Conservation (phyloP, 441 rosid species). For the Theobroma grandiflorum region DNA sequence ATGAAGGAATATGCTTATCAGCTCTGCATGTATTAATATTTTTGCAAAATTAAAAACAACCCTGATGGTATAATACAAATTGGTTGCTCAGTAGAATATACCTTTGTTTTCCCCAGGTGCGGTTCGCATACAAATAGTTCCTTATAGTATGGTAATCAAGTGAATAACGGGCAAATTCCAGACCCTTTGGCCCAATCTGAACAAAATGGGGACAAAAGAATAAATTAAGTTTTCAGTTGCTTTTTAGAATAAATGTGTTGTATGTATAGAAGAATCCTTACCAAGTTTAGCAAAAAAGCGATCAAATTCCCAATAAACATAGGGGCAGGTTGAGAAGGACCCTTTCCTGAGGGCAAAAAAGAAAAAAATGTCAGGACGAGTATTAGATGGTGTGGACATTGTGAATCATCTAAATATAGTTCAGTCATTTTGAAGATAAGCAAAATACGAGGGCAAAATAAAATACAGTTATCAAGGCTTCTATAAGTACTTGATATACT, state of each 20-base stretch:
- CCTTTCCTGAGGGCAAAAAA: slow-evolving; percentile 61
- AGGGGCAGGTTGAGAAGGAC: slow-evolving; percentile 94
- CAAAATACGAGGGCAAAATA: neutral
- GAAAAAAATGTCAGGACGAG: neutral
- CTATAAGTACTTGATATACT: neutral
- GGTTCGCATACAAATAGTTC: slow-evolving; percentile 79
- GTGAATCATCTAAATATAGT: neutral
- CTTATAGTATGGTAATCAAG: slow-evolving; percentile 96
- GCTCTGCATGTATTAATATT: slow-evolving; percentile 62
- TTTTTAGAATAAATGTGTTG: slow-evolving; percentile 14
- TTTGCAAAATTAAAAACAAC: slow-evolving; percentile 16
- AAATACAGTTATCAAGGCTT: neutral
- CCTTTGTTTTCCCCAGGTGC: slow-evolving; percentile 91
- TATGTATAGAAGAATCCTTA: slow-evolving; percentile 39
- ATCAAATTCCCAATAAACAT: slow-evolving; percentile 79
- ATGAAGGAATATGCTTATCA: slow-evolving; percentile 76
- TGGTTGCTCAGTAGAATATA: slow-evolving; percentile 30
- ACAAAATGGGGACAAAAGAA: slow-evolving; percentile 29
- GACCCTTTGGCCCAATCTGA: slow-evolving; percentile 95
- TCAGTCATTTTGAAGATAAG: neutral
- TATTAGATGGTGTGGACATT: neutral
- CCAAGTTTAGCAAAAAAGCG: slow-evolving; percentile 83
- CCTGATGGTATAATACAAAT: neutral
- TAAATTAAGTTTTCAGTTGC: slow-evolving; percentile 11
- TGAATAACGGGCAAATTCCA: slow-evolving; percentile 95